Evolutionary conservation across 2,329 filamentous ascomycete genomes (phyloP).

Genomic region (Sporothrix schenckii): DNA sequence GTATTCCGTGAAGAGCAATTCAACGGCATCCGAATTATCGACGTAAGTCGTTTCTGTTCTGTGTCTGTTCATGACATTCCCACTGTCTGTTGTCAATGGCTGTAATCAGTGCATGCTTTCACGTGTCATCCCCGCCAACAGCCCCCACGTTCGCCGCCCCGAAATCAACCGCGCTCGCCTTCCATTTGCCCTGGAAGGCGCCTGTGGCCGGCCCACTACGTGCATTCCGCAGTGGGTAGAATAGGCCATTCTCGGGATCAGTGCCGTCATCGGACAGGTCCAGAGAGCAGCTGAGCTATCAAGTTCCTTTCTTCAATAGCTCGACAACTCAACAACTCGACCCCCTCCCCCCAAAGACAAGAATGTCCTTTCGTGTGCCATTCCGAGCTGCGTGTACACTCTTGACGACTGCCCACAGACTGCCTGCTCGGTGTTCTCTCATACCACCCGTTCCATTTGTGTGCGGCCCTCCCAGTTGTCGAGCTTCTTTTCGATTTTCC

Average conservation of each 20-base stretch:
- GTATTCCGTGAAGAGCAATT: too few relatives aligned
- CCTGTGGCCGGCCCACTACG: neutral
- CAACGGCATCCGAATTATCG: too few relatives aligned
- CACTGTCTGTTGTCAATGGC: neutral
- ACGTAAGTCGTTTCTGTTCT: too few relatives aligned
- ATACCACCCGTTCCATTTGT: neutral
- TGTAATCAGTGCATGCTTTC: neutral
- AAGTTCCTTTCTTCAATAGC: neutral
- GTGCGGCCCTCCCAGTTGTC: too few relatives aligned
- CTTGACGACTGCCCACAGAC: neutral
- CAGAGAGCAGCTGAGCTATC: neutral
- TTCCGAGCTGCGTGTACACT: neutral
- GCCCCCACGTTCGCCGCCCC: neutral
- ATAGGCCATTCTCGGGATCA: slow-evolving; percentile 15
- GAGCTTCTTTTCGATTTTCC: neutral
- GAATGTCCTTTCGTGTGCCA: slow-evolving; percentile 1
- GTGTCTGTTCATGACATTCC: too few relatives aligned
- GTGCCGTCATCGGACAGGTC: slow-evolving; percentile 27
- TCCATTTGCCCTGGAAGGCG: slow-evolving; percentile 18
- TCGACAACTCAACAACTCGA: neutral
- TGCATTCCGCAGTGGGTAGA: neutral
- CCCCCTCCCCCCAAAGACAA: neutral
- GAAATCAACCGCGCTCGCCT: slow-evolving; percentile 20
- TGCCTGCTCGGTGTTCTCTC: neutral
- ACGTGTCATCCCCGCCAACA: slow-evolving; percentile 3